Evolutionary conservation across 352 stramenopile genomes (phyloP), one percentile per base, ranked within the genome.

Genomic region (Globisporangium perplexum): DNA sequence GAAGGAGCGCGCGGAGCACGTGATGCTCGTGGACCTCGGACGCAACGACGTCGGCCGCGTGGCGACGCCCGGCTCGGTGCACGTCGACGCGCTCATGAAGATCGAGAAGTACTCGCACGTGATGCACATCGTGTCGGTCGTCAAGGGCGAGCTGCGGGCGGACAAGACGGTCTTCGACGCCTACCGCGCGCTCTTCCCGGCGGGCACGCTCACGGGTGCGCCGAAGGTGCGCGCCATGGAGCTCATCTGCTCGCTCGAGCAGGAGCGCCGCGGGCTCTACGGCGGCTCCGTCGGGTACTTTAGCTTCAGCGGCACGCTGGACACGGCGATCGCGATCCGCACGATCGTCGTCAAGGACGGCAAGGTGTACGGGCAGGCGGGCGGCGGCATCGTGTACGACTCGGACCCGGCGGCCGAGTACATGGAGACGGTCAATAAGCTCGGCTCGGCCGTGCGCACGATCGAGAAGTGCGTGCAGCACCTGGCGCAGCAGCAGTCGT

Each of bases 41-140:
- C 83, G 88, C 35, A 97, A 97, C 53, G 88, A 97, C 53, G 75
- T 96, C 20, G 88, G 88, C 8, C 83, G 87, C 20, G 88, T 97
- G 18, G 83, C 83, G 33, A 83, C 73, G 58, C 84, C 86, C 2
- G 86, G 86, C 11, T 75, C 81, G 1, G 86, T 96, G 33, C 78
- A 73, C 8, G 84, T 96, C 24, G 83, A 96, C 55, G 69, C 69
- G 48, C 77, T 96, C 53, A 95, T 96, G 86, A 73, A 92, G 66
- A 93, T 96, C 52, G 86, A 96, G 53, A 92, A 93, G 68, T 96
- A 96, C 72, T 95, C 84, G 53, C 86, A 96, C 59, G 86, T 96
- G 58, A 96, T 96, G 83, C 86, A 96, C 71, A 95, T 96, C 56
- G 84, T 95, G 50, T 95, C 84, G 33, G 82, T 93, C 22, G 86